Evolutionary conservation across 73 alveolate species (phyloP), one percentile per base, ranked within the genome.

Genomic region (Paramecium biaurelia): DNA sequence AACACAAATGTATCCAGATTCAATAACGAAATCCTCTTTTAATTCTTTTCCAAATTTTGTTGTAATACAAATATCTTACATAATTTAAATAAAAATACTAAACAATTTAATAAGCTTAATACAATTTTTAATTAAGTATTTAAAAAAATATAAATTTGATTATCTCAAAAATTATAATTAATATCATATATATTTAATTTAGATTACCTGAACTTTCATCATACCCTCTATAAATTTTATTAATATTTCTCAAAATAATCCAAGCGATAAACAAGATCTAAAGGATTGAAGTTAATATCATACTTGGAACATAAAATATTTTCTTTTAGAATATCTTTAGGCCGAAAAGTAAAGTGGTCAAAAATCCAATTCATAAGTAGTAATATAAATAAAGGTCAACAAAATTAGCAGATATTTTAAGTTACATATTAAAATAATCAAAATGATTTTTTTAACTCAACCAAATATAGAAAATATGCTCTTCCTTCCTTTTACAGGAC

Each of bases 241-340:
- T 59, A 59, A 86, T 86, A 86, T 45, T 86, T 86, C 21, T 47
- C 79, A 57, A 86, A 86, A 86, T 86, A 86, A 32, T 86, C 79
- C 30, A 86, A 59, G 4, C 93, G 34, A 30, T 59, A 32, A 11
- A 87, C 93, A 86, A 86, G 58, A 86, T 86, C 93, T 86, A 21
- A 18, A 28, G 18, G 57, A 5, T 2, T 43, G 57, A 43, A 43
- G 4, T 43, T 43, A 11, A 43, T 7, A 11, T 11, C 15, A 11
- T 57, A 57, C 76, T 57, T 57, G 76, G 76, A 5, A 57, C 35
- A 8, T 59, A 59, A 9, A 59, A 59, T 59, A 59, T 59, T 14
- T 23, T 59, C 42, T 59, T 45, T 32, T 59, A 24, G 35, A 59
- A 59, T 18, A 59, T 26, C 23, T 59, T 59, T 2, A 59, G 7